Percentiles rank a stretch among this genome's conserved stretches.
These are phyloP conservation scores for Achaetomiella virescens DNA, from an alignment of 495 filamentous ascomycete species.

Conservation along the genomic window DNA sequence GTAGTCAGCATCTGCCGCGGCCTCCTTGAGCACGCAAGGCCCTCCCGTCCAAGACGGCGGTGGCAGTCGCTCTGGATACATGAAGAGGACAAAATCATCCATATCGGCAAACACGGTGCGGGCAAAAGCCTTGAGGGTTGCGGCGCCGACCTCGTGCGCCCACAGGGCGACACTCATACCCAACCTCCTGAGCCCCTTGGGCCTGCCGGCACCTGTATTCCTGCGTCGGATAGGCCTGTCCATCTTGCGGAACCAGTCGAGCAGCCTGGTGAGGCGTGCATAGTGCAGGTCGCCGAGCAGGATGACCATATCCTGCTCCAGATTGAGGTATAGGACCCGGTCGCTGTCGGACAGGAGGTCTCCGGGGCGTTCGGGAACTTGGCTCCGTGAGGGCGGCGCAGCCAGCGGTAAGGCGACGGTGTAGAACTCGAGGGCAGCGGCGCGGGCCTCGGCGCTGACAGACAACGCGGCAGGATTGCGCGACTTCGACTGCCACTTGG, in stretches of 20 bases:
- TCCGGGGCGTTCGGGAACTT: conserved; percentile 16
- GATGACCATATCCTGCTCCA: conserved; percentile 25
- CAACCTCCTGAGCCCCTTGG: conserved; percentile 53
- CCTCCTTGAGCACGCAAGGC: conserved; percentile 12
- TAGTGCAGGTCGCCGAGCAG: conserved; percentile 24
- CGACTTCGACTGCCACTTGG: conserved; percentile 26
- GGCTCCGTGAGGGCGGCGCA: background rate
- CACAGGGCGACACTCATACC: conserved; percentile 56
- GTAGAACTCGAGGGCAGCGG: conserved; percentile 26
- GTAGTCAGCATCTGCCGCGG: conserved; percentile 10
- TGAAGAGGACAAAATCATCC: conserved; percentile 26
- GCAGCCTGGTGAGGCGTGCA: conserved; percentile 15
- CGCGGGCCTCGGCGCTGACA: conserved; percentile 29
- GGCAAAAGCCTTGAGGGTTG: conserved; percentile 23
- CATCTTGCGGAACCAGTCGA: conserved; percentile 22
- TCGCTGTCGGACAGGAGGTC: conserved; percentile 7
- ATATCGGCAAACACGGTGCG: conserved; percentile 22
- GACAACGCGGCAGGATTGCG: conserved; percentile 30
- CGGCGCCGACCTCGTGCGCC: conserved; percentile 37
- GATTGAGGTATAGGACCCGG: conserved; percentile 27
- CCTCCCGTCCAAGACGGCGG: conserved; percentile 21
- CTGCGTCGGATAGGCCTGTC: background rate
- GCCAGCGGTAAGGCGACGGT: conserved; percentile 26
- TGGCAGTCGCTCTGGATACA: conserved; percentile 20
- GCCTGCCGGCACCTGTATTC: background rate